Conservation (phyloP, 2,329 filamentous ascomycete species). For the Malbranchea zuffiana region DNA sequence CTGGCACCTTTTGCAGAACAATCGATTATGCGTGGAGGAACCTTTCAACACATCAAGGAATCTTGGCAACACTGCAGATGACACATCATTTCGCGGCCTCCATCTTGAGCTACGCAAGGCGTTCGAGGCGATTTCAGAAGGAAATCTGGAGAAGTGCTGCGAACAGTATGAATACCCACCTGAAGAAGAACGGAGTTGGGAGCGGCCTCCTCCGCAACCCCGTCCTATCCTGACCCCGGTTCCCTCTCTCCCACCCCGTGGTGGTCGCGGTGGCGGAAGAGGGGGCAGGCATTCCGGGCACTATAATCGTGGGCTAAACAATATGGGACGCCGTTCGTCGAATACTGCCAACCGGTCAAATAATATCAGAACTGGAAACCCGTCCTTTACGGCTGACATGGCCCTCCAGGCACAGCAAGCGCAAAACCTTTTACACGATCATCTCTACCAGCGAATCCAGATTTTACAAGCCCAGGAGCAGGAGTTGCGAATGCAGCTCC, state of each 20-base stretch:
- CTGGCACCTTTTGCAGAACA: constrained; percentile 71
- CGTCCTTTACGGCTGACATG: constrained; percentile 27
- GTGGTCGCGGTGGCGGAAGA: constrained; percentile 39
- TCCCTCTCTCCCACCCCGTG: constrained; percentile 34
- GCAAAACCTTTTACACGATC: constrained; percentile 39
- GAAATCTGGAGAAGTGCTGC: constrained; percentile 71
- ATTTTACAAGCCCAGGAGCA: constrained; percentile 41
- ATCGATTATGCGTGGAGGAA: constrained; percentile 87
- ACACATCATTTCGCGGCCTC: constrained; percentile 83
- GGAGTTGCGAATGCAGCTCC: constrained; percentile 38
- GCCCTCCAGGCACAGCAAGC: constrained; percentile 32
- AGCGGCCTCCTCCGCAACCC: constrained; percentile 46
- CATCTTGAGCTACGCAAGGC: constrained; percentile 82
- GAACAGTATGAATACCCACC: constrained; percentile 81
- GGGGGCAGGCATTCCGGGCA: constrained; percentile 41
- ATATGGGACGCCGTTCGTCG: constrained; percentile 43
- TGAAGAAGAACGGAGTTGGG: constrained; percentile 55
- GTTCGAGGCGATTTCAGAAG: constrained; percentile 68
- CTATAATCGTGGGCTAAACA: constrained; percentile 37
- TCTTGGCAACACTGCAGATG: constrained; percentile 90
- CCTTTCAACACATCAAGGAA: constrained; percentile 87
- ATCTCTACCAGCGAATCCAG: constrained; percentile 41
- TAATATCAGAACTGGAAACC: constrained; percentile 30
- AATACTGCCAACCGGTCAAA: constrained; percentile 41
- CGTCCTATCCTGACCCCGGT: constrained; percentile 41